A percentile compares a stretch with the other conserved stretches of the same genome.
Conservation (phyloP, 1,139 yeast genomes). For the Magnusiomyces tetraspermus region DNA sequence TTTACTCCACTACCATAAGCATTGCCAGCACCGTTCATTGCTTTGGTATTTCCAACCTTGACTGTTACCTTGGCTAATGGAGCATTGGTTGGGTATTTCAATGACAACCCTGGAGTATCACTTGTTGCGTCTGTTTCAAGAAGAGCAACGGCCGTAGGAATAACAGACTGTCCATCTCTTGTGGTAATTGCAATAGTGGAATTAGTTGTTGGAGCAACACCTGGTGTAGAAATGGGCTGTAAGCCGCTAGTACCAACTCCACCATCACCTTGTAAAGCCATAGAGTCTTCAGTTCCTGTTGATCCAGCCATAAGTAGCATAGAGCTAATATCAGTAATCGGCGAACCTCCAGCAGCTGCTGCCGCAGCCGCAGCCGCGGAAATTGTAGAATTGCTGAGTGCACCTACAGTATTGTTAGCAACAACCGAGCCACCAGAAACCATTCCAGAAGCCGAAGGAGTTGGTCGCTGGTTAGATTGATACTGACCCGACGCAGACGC, state of each 20-base stretch:
- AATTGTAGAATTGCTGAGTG: not conserved
- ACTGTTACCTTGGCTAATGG: conserved; percentile 6
- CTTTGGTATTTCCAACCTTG: not conserved
- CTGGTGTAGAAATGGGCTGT: not conserved
- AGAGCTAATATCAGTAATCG: too few relatives aligned
- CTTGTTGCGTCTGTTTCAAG: not conserved
- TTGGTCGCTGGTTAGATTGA: not conserved
- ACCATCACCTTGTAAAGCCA: not conserved
- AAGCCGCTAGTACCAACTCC: not conserved
- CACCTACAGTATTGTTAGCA: not conserved
- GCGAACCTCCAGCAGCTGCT: not conserved
- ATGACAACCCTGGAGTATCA: not conserved
- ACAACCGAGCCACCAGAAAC: not conserved
- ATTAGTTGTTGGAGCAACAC: not conserved
- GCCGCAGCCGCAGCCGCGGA: conserved; percentile 4
- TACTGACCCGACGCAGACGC: conserved; percentile 5
- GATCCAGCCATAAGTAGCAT: too few relatives aligned
- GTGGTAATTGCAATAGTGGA: not conserved
- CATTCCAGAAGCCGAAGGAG: not conserved
- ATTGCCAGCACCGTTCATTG: too few relatives aligned
- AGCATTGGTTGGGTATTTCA: conserved; percentile 5
- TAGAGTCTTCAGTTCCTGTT: too few relatives aligned
- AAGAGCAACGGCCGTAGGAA: conserved; percentile 5
- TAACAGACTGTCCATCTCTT: not conserved
- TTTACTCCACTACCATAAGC: too few relatives aligned